Conservation (phyloP, 2,329 filamentous ascomycete species). For the Chaetothyriales sp. region DNA sequence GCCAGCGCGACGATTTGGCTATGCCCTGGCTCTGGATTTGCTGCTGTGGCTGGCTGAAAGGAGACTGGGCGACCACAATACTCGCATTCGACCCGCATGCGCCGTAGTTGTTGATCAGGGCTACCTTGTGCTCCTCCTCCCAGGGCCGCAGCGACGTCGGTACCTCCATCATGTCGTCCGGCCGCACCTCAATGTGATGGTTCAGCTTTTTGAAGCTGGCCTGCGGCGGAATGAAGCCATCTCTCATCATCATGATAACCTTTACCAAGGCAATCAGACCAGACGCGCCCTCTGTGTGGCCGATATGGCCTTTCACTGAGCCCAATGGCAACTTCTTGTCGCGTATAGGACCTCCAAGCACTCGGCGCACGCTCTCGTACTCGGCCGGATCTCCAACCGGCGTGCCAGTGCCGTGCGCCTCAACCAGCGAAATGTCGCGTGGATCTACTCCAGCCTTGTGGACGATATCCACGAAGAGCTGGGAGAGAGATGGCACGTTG, state of each 20-base stretch:
- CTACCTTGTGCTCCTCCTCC: too few relatives aligned
- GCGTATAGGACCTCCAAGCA: conserved; percentile 7
- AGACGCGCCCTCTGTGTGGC: conserved; percentile 18
- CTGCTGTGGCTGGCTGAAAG: too few relatives aligned
- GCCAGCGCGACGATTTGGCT: too few relatives aligned
- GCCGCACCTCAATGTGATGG: conserved; percentile 22
- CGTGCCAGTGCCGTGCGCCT: conserved; percentile 15
- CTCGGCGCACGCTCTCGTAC: conserved; percentile 15
- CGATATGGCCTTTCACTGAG: conserved; percentile 20
- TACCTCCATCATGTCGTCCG: too few relatives aligned
- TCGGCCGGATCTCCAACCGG: conserved; percentile 16
- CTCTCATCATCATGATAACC: conserved; percentile 19
- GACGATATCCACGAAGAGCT: conserved; percentile 9
- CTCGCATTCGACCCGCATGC: conserved; percentile 56
- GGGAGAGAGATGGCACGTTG: conserved; percentile 5
- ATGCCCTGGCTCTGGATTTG: too few relatives aligned
- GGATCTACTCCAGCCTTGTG: conserved; percentile 5
- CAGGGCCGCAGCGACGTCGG: too few relatives aligned
- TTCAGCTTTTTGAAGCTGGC: conserved; percentile 22
- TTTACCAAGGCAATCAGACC: conserved; percentile 20
- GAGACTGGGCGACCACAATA: conserved; percentile 23
- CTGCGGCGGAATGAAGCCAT: conserved; percentile 17
- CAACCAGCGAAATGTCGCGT: conserved; percentile 9
- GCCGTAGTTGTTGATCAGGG: conserved; percentile 50
- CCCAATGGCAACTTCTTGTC: conserved; percentile 9